These are phyloP conservation scores for Stygiomarasmius scandens DNA, from an alignment of 1,284 basidiomycete species.

Conservation along the genomic window DNA sequence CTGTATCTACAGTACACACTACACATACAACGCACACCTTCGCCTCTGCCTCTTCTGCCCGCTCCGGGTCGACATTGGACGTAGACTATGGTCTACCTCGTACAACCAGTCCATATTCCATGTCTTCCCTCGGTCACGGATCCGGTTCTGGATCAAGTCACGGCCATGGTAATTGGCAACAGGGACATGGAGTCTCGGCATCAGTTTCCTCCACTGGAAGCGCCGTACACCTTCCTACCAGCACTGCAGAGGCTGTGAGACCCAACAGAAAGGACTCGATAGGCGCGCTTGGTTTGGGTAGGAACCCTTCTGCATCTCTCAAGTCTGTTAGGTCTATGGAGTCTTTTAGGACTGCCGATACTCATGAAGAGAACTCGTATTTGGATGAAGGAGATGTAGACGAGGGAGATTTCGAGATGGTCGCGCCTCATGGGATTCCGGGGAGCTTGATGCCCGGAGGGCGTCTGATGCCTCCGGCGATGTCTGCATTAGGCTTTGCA, in stretches of 20 bases:
- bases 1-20: too few species aligned
- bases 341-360: neutral
- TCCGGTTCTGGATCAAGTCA: neutral
- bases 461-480: too few species aligned
- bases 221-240: too few species aligned
- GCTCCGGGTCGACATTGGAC: constrained; percentile 4
- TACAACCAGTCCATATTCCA: constrained; percentile 10
- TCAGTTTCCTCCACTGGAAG: too few species aligned
- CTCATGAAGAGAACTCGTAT: neutral
- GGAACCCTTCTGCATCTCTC: neutral
- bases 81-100: constrained; percentile 10
- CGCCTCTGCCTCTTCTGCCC: neutral
- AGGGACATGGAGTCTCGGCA: too few species aligned
- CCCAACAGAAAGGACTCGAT: neutral
- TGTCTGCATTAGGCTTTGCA: too few species aligned
- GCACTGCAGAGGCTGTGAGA: neutral
- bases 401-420: neutral
- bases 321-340: neutral
- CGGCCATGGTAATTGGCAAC: neutral
- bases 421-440: neutral
- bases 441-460: too few species aligned
- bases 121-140: neutral
- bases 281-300: neutral
- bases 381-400: neutral
- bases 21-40: neutral